Conservation (phyloP, 306 rosid species). For the Cercis canadensis region DNA sequence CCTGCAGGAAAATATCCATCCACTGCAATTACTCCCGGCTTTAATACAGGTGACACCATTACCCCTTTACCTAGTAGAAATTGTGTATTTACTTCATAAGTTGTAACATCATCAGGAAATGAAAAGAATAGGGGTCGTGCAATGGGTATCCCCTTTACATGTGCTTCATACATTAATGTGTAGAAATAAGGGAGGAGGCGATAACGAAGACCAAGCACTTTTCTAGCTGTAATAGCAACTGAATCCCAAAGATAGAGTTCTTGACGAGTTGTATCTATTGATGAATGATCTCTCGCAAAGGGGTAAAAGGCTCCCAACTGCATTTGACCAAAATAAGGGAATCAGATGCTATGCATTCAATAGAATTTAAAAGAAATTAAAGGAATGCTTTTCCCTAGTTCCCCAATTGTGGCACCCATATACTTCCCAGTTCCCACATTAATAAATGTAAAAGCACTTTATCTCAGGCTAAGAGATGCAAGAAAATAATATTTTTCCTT, state of each 20-base stretch:
- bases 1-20: slow-evolving; percentile 60
- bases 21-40: slow-evolving; percentile 47
- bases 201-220: slow-evolving; percentile 60
- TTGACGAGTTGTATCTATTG: slow-evolving; percentile 38
- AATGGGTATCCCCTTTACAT: slow-evolving; percentile 56
- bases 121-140: slow-evolving; percentile 69
- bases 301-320: slow-evolving; percentile 71
- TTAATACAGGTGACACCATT: slow-evolving; percentile 62
- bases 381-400: too few species aligned
- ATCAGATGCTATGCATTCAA: not conserved
- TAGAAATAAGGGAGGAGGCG: slow-evolving; percentile 60
- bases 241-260: slow-evolving; percentile 68
- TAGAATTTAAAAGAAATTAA: too few species aligned
- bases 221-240: slow-evolving; percentile 59
- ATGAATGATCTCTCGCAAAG: slow-evolving; percentile 64
- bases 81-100: slow-evolving; percentile 53
- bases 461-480: too few species aligned
- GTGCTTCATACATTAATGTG: slow-evolving; percentile 61
- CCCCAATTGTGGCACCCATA: too few species aligned
- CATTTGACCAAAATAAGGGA: slow-evolving; percentile 28
- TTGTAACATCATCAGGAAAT: slow-evolving; percentile 58
- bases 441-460: too few species aligned
- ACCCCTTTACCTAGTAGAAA: slow-evolving; percentile 56
- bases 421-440: too few species aligned
- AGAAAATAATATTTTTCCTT: too few species aligned